Base-by-base conservation (phyloP, 345 rosid genomes). In the Syzygium aqueum region DNA sequence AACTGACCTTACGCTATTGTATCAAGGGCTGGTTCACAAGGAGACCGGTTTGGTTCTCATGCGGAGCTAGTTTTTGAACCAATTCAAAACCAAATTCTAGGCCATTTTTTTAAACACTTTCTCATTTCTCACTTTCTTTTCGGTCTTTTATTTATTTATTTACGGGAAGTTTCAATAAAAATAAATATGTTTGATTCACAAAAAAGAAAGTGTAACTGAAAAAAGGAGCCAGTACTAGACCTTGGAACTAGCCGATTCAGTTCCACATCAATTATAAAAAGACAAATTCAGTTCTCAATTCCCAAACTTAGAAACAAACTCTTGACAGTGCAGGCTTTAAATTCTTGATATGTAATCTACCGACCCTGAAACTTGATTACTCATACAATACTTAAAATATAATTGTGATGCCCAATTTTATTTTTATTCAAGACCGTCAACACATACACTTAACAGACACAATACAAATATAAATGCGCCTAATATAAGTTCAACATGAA, bases 371-470 rank as follows among this genome's bases (percentile, higher is more conserved):
- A 73, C 80, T 37, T 37, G 14, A 73, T 37, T 19, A 37, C 14
- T 2, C 5, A 6, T 33, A 37, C 25, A 19, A 37, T 11, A 73
- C 1, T 19, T 0, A 7, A 33, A 46, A 5, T 73, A 10, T 8
- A 5, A 67, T 67, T 40, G 11, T 17, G 25, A 73, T 73, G 27
- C 14, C 14, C 7, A 6, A 37, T 11, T 73, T 73, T 73, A 13
- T 37, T 37, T 11, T 73, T 37, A 21, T 37, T 73, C 22, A 19
- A 19, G 49, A 37, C 7, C 6, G 22, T 30, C 6, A 11, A 67
- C 43, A 15, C 43, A 9, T 17, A 37, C 3, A 10, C 78, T 67
- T 67, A 19, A 30, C 11, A 54, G 11, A 21, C 59, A 8, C 54
- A 3, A 54, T 7, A 22, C 27, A 21, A 54, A 54, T 21, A 54